Conservation (phyloP, 106 monocot genomes). For the Dendrobium chrysotoxum region DNA sequence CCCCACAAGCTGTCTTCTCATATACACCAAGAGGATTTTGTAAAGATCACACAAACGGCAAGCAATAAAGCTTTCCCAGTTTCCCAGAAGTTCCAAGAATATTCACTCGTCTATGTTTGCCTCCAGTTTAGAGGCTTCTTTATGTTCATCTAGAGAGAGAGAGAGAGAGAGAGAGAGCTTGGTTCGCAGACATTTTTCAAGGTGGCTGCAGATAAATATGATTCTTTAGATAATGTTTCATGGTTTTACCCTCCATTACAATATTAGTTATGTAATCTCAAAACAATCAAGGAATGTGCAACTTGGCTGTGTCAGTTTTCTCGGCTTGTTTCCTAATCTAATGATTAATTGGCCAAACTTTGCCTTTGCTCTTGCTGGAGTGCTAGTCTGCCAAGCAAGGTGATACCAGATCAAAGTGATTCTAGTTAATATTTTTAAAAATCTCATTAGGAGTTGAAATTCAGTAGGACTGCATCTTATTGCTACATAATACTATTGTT, state of each 20-base stretch:
- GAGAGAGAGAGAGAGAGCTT: neutral
- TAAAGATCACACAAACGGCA: neutral
- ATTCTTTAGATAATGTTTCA: neutral
- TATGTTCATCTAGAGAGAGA: neutral
- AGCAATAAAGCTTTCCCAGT: neutral
- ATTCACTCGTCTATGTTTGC: neutral
- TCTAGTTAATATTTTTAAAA: no score
- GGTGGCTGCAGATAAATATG: neutral
- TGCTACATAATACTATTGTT: no score
- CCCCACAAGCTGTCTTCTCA: neutral
- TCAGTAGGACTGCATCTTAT: no score
- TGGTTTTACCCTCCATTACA: neutral
- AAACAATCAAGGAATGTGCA: neutral
- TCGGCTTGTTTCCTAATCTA: no score
- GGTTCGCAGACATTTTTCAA: neutral
- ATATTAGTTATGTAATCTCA: neutral
- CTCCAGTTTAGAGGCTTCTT: neutral
- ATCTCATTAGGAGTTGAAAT: no score
- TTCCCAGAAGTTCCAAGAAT: neutral
- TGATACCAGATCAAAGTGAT: no score
- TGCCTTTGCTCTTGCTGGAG: no score
- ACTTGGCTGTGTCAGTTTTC: neutral
- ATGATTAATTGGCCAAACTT: no score
- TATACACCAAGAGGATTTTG: constrained; percentile 2
- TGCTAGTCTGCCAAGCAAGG: no score